Evolutionary conservation across 495 filamentous ascomycete species (phyloP).

Genomic region (Hypoxylon trugodes): DNA sequence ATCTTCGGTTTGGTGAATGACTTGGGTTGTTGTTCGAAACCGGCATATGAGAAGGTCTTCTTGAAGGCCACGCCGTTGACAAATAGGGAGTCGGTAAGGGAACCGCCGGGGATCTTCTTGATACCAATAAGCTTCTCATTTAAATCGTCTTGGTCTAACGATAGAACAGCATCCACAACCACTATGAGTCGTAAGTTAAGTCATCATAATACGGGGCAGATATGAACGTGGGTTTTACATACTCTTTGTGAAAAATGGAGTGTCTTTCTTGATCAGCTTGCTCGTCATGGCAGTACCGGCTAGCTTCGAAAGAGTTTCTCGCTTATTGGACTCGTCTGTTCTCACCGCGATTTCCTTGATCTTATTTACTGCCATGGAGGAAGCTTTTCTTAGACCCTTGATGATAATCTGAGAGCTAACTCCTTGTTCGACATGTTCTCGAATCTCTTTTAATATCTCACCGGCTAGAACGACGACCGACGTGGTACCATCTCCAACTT

Average conservation of each 20-base stretch:
- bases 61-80: slow-evolving; percentile 99
- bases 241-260: slow-evolving; percentile 98
- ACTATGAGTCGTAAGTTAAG: slow-evolving; percentile 64
- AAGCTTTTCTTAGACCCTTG: slow-evolving; percentile 91
- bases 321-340: slow-evolving; percentile 83
- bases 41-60: slow-evolving; percentile 99
- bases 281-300: slow-evolving; percentile 99
- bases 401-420: slow-evolving; percentile 97
- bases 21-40: slow-evolving; percentile 99
- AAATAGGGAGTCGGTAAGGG: slow-evolving; percentile 95
- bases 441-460: slow-evolving; percentile 95
- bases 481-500: slow-evolving; percentile 97
- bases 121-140: slow-evolving; percentile 98
- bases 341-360: slow-evolving; percentile 96
- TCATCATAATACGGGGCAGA: not conserved
- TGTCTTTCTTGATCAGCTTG: slow-evolving; percentile 98
- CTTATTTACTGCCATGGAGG: slow-evolving; percentile 95
- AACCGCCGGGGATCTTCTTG: slow-evolving; percentile 97
- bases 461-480: slow-evolving; percentile 96
- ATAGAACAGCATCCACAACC: slow-evolving; percentile 96
- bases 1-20: slow-evolving; percentile 92
- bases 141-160: slow-evolving; percentile 96
- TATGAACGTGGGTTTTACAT: slow-evolving; percentile 42
- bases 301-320: slow-evolving; percentile 88
- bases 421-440: slow-evolving; percentile 93